Base-by-base conservation (phyloP, 1,284 basidiomycete genomes). In the Ustilago bromivora region DNA sequence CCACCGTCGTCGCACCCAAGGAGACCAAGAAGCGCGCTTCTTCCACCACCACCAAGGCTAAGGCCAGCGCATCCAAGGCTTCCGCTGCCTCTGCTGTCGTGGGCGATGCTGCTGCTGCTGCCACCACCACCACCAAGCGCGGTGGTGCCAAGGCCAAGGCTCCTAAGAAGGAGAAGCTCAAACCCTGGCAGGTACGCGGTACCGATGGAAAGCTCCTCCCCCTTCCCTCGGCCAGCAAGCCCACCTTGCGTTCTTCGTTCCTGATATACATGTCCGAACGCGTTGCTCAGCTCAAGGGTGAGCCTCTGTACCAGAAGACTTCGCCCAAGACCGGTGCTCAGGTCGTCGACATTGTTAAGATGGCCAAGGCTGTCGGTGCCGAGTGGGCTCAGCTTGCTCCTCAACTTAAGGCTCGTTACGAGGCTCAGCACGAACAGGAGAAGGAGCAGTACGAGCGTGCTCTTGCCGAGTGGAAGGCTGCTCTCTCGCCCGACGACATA, bases 401-500 rank as follows among this genome's bases (percentile, higher is more conserved):
- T 13, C 46, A 75, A 17, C 77, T 79, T 36, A 78, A 76, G 74
- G 54, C 75, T 36, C 71, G 63, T 49, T 80, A 78, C 64, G 76
- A 80, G 52, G 66, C 76, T 5, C 64, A 68, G 52, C 71, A 76
- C 53, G 82, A 72, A 46, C 57, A 75, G 63, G 72, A 73, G 47
- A 79, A 78, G 69, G 71, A 59, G 35, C 56, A 68, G 43, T 83
- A 84, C 70, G 76, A 78, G 58, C 71, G 68, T 41, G 82, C 66
- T 4, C 67, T 84, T 36, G 66, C 74, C 59, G 62, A 69, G 40
- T 85, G 84, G 84, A 72, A 76, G 46, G 71, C 75, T 10, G 55
- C 58, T 36, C 71, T 85, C 19, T 79, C 82, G 7, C 70, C 84
- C 32, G 82, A 83, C 10, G 84, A 84, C 61, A 81, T 85, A 61